A percentile compares a stretch with the other conserved stretches of the same genome.
Evolutionary conservation across 768 basidiomycete genomes (phyloP).

Genomic region (Sutorius australiensis): DNA sequence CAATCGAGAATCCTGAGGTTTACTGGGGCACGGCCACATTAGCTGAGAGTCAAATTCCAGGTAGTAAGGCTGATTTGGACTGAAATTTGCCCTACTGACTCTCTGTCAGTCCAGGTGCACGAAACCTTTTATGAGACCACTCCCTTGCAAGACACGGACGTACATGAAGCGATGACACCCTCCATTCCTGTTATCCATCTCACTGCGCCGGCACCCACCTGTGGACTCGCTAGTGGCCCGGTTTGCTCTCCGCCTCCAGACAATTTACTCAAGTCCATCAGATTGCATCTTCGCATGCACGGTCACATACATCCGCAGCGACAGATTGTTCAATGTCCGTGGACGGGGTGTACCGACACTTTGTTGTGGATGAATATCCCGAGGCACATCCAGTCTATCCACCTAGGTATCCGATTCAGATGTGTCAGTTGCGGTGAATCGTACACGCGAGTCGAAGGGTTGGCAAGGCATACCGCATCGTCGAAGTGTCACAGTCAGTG

Average conservation of each 20-base stretch:
- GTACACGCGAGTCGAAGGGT: slow-evolving; percentile 2
- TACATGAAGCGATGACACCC: neutral
- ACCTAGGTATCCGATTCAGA: slow-evolving; percentile 1
- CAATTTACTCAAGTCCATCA: neutral
- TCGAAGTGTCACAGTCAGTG: neutral
- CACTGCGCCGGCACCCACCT: neutral
- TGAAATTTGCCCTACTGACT: neutral
- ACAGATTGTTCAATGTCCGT: slow-evolving; percentile 4
- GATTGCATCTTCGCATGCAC: slow-evolving; percentile 10
- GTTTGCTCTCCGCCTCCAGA: slow-evolving; percentile 1
- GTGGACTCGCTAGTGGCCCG: neutral
- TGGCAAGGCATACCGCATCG: slow-evolving; percentile 1
- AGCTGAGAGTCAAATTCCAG: neutral
- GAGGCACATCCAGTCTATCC: slow-evolving; percentile 6
- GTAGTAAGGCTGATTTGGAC: neutral
- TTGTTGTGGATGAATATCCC: slow-evolving; percentile 5
- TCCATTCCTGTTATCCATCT: neutral
- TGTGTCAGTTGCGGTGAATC: slow-evolving; percentile 3
- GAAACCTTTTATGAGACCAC: neutral
- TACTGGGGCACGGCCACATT: neutral
- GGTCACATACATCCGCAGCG: slow-evolving; percentile 2
- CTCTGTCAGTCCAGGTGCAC: neutral
- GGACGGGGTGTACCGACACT: slow-evolving; percentile 4
- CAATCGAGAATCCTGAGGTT: neutral
- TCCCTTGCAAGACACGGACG: neutral